phyloP scores from a whole-genome alignment of 345 rosid genomes.

The Linum tenue region DNA sequence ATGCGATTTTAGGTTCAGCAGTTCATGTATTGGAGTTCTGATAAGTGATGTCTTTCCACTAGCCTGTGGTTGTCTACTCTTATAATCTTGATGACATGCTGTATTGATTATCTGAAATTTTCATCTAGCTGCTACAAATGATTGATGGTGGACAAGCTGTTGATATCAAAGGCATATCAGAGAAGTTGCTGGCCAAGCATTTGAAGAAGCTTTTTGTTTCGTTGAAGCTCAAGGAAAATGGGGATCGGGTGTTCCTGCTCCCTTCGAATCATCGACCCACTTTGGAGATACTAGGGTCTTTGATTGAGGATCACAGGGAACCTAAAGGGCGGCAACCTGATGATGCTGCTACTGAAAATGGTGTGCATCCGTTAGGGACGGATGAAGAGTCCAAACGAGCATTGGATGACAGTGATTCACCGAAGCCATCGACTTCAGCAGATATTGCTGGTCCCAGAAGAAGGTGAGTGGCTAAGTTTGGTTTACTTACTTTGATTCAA shows the following conservation, averaged over 20 bases:
- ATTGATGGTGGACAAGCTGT: slow-evolving; percentile 93
- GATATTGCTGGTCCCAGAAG: slow-evolving; percentile 47
- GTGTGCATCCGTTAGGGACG: slow-evolving; percentile 13
- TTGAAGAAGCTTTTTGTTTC: slow-evolving; percentile 64
- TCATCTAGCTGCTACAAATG: slow-evolving; percentile 65
- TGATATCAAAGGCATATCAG: slow-evolving; percentile 72
- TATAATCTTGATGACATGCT: neutral
- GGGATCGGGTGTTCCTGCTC: slow-evolving; percentile 58
- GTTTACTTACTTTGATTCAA: neutral
- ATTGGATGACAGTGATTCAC: slow-evolving; percentile 21
- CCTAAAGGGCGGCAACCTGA: slow-evolving; percentile 23
- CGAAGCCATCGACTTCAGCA: slow-evolving; percentile 23
- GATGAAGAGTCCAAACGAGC: slow-evolving; percentile 20
- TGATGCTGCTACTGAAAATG: slow-evolving; percentile 22
- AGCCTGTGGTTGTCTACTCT: neutral
- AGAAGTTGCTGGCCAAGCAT: slow-evolving; percentile 46
- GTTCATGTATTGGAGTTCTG: neutral
- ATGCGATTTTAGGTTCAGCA: neutral
- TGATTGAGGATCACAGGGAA: slow-evolving; percentile 36
- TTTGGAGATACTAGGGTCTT: slow-evolving; percentile 47
- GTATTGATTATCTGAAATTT: neutral
- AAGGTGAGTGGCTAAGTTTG: slow-evolving; percentile 35
- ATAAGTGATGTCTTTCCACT: neutral
- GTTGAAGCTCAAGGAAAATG: slow-evolving; percentile 51
- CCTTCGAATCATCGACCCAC: slow-evolving; percentile 43